phyloP scores from a whole-genome alignment of 768 basidiomycete species.

The Suillus occidentalis region DNA sequence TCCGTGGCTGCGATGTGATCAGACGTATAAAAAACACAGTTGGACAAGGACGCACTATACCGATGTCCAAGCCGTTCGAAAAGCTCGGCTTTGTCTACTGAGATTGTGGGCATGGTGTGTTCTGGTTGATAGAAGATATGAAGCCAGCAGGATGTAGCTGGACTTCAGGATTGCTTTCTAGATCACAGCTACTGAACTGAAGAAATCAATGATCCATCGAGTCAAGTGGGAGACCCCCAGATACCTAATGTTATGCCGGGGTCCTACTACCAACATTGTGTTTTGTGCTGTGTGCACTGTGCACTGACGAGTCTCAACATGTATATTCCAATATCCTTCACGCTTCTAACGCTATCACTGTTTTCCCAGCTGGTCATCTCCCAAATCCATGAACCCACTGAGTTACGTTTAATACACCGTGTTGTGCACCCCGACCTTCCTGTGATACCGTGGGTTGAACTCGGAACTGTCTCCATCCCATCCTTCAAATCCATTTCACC shows the following conservation, averaged over 20 bases:
- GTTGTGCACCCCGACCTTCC: conserved; percentile 33
- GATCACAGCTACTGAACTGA: conserved; percentile 3
- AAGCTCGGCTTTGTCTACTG: conserved; percentile 94
- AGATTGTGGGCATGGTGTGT: conserved; percentile 82
- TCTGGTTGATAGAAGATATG: background rate
- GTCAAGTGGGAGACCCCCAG: conserved; percentile 15
- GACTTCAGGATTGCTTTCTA: background rate
- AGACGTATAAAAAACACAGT: background rate
- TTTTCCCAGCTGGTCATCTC: conserved; percentile 3
- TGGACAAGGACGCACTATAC: conserved; percentile 57
- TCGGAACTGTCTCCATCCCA: conserved; percentile 27
- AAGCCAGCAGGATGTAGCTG: conserved; percentile 1
- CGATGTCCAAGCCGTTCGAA: conserved; percentile 81
- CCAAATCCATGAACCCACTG: background rate
- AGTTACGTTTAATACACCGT: conserved; percentile 23
- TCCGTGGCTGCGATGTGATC: conserved; percentile 65
- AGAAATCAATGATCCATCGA: conserved; percentile 9
- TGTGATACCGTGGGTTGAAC: conserved; percentile 22
- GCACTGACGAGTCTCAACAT: background rate
- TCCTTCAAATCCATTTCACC: conserved; percentile 34
- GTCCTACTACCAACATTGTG: background rate
- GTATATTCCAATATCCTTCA: conserved; percentile 7
- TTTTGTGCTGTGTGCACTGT: conserved; percentile 1
- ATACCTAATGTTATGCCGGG: conserved; percentile 15
- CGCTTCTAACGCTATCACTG: conserved; percentile 10